Evolutionary conservation across 139 green algal genomes (phyloP).

Genomic region (Trebouxia sp.): DNA sequence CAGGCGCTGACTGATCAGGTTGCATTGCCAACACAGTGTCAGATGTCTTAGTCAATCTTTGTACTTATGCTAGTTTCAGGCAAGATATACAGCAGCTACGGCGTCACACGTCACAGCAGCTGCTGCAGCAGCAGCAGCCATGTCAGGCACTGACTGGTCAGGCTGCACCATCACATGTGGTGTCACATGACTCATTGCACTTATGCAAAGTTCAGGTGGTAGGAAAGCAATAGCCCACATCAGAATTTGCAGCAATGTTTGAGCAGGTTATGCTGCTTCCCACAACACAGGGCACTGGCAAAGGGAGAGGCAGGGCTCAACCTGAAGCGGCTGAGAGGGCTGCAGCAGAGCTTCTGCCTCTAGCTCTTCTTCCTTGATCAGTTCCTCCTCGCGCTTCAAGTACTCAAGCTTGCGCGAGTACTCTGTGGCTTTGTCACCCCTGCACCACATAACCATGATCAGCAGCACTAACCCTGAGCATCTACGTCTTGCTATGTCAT

Average conservation of each 20-base stretch:
- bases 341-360: slow-evolving; percentile 36
- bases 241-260: too few species aligned
- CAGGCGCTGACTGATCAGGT: background rate
- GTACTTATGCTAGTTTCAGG: background rate
- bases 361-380: slow-evolving; percentile 74
- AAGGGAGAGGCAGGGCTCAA: too few species aligned
- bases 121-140: too few species aligned
- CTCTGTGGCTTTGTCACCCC: slow-evolving; percentile 29
- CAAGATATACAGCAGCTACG: background rate
- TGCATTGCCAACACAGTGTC: background rate
- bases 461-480: too few species aligned
- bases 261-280: too few species aligned
- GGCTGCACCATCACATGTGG: too few species aligned
- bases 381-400: slow-evolving; percentile 84
- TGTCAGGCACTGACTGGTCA: too few species aligned
- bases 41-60: background rate
- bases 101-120: background rate
- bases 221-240: too few species aligned
- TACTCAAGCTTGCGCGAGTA: slow-evolving; percentile 76
- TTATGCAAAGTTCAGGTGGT: too few species aligned
- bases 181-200: too few species aligned
- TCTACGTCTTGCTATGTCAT: too few species aligned
- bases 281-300: too few species aligned
- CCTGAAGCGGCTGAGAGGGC: slow-evolving; percentile 9
- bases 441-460: background rate